Evolutionary conservation across 176 grass and related monocot genomes (phyloP), one percentile per base, ranked within the genome.

Genomic region (Zoysia pacifica): DNA sequence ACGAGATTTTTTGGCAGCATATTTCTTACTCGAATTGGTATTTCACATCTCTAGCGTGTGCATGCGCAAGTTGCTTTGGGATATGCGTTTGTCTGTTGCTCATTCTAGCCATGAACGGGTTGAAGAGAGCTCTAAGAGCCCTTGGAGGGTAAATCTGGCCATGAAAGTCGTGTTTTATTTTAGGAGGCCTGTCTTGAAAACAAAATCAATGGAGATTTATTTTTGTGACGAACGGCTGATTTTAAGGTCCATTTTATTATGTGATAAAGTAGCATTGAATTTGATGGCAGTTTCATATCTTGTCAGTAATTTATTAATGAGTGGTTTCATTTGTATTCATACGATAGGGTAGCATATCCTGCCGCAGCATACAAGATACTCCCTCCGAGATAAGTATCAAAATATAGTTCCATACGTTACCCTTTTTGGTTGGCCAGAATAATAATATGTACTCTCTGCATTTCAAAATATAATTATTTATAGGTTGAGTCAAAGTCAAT

Each of bases 151-250:
- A 38, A 63, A 10, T 74, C 12, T 48, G 8, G 54, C 45, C 28
- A n/a, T 45, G 59, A 65, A 82, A 55, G 40, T 37, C 75, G 50
- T 48, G 37, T 6, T 36, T 16, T 39, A 78, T 72, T 78, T 53
- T 75, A 16, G 45, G 42, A 14, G 37, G 7, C 13, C 16, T 53
- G 6, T 64, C 36, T 71, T 62, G 11, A 77, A 53, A 70, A 37
- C 36, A 37, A 6, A 62, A 38, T 38, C 11, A 37, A 39, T 64
- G 67, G 9, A 47, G 37, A 84, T 38, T 72, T 78, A 37, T 78
- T 39, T 72, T 15, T 65, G 75, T 85, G 58, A 68, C 68, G 36
- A 49, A 72, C 13, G 15, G 59, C 19, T 73, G 48, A 14, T 85
- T 65, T 9, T 20, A 55, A 77, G 70, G 77, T 51, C 43, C 43